Base-by-base conservation (phyloP, 495 filamentous ascomycete genomes). In the Echria macrotheca region DNA sequence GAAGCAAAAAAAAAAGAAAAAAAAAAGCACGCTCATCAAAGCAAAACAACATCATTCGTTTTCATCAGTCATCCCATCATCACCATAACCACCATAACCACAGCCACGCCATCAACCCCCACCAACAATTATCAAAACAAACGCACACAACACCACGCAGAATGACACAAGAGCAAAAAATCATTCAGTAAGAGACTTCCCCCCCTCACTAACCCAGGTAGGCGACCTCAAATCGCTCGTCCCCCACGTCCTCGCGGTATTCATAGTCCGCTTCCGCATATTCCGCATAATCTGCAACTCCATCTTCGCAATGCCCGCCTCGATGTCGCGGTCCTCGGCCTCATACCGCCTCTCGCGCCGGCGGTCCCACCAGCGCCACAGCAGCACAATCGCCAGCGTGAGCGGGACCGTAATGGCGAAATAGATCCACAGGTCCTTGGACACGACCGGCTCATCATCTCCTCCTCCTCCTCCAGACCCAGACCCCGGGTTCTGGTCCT, bases 251-350 rank as follows among this genome's bases (percentile, higher is more conserved):
- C 63, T 52, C 26, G 61, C 66, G 56, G 74, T 80, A 47, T 65
- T 74, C 66, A 79, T 58, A 5, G 75, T 78, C 52, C 70, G 65
- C 67, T 72, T 70, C 33, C 76, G 57, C 73, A 80, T 77, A 25
- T 62, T 64, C 15, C 64, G 65, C 63, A 77, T 69, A 49, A 79
- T 79, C 50, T 74, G 62, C 47, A 53, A 64, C 65, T 79, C 76
- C 75, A 80, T 78, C 44, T 58, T 57, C 44, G 74, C 70, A 47
- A 79, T 77, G 10, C 73, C 71, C 39, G 61, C 60, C 62, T 78
- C 76, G 38, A 78, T 66, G 43, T 74, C 68, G 5, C 28, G 17
- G 49, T 80, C 76, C 49, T 78, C 75, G 5, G 44, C 15, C 15
- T 61, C 63, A 47, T 75, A 77, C 22, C 42, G 56, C 44, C 41